Evolutionary conservation across 2,329 filamentous ascomycete genomes (phyloP), one percentile per base, ranked within the genome.

Genomic region (Microdochium bolleyi): DNA sequence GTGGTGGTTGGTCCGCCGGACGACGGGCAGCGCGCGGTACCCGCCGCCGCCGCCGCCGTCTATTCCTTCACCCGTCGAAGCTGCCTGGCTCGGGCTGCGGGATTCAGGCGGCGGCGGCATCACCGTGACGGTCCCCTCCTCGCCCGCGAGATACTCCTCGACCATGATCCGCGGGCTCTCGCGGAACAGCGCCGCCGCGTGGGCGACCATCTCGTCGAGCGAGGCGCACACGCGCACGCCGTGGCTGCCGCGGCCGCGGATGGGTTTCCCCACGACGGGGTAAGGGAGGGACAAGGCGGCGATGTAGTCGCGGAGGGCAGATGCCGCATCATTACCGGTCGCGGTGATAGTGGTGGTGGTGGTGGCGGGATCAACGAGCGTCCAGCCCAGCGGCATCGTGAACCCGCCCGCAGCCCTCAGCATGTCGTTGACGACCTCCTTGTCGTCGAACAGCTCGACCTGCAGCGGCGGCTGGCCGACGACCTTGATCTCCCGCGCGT

Each of bases 381-480:
- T 49, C 48, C 70, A 74, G 3, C 67, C 64, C 7, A 56, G 58
- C 0, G 71, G 74, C 51, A 78, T 56, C 0, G 67, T 72, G 50
- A 77, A 74, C 0, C 55, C 54, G 0, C 66, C 68, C 2, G 63
- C 48, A 2, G 57, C 52, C 1, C 71, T 67, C 1, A 80, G 61
- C 0, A 73, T 59, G 25, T 67, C 62, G 55, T 79, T 78, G 11
- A 79, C 68, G 44, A 69, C 70, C 19, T 70, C 65, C 58, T 82
- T 80, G 58, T 78, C 74, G 53, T 79, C 75, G 57, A 73, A 78
- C 3, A 65, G 62, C 50, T 80, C 72, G 0, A 78, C 74, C 4
- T 76, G 60, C 3, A 64, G 57, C 1, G 75, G 74, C 0, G 73
- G 71, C 51, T 79, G 75, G 2, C 75, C 73, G 3, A 78, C 60